These are phyloP conservation scores for Mikania micrantha DNA, from an alignment of 129 eudicot species.

Conservation along the genomic window DNA sequence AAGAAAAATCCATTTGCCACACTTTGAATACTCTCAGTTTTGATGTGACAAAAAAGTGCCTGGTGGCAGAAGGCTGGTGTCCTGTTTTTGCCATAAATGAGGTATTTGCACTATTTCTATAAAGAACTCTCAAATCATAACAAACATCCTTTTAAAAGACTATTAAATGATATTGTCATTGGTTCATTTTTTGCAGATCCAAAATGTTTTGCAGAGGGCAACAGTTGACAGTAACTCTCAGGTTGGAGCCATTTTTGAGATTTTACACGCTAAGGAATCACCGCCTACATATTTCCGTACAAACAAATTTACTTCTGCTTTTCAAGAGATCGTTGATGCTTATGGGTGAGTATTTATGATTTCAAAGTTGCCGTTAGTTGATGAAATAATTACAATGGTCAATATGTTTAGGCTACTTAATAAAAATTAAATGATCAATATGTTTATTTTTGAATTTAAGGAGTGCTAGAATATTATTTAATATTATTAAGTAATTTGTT, in stretches of 20 bases:
- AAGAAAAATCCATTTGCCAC: constrained; percentile 70
- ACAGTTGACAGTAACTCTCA: constrained; percentile 68
- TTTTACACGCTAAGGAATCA: constrained; percentile 57
- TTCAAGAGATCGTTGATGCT: constrained; percentile 92
- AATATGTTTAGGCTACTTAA: background rate
- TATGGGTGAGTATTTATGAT: constrained; percentile 70
- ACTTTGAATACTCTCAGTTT: constrained; percentile 74
- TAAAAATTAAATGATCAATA: background rate
- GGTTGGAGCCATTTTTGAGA: constrained; percentile 74
- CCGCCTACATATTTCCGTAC: constrained; percentile 90
- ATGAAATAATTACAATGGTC: background rate
- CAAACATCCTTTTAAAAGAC: background rate
- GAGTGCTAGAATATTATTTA: no score
- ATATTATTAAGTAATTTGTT: no score
- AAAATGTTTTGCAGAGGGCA: constrained; percentile 57
- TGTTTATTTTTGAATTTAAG: background rate
- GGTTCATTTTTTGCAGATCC: constrained; percentile 42
- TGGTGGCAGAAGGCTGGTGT: constrained; percentile 96
- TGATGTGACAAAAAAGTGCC: constrained; percentile 90
- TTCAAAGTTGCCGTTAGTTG: background rate
- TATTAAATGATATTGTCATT: background rate
- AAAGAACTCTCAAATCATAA: background rate
- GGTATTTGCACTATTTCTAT: constrained; percentile 33
- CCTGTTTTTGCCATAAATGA: constrained; percentile 76
- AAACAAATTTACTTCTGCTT: constrained; percentile 73